Evolutionary conservation across 1,139 yeast species (phyloP).

Genomic region (Debaryomyces fabryi): DNA sequence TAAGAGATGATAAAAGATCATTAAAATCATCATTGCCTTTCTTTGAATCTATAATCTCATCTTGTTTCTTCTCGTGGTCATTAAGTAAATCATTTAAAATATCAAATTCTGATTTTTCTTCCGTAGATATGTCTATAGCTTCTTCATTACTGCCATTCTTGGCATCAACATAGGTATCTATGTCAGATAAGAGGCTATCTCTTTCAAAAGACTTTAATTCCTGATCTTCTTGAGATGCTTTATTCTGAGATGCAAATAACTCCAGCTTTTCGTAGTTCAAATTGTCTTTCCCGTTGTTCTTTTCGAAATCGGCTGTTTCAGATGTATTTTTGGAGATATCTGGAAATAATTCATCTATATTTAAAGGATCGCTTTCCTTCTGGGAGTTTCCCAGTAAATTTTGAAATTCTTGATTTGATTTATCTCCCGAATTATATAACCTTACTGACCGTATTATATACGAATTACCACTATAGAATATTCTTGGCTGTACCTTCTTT

Average conservation of each 20-base stretch:
- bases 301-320: background rate
- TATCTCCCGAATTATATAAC: background rate
- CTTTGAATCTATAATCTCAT: background rate
- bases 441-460: background rate
- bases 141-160: background rate
- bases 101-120: constrained; percentile 3
- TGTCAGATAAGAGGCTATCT: constrained; percentile 2
- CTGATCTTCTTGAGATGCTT: background rate
- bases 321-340: background rate
- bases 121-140: background rate
- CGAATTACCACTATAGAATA: background rate
- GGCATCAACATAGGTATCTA: constrained; percentile 5
- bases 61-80: background rate
- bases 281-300: background rate
- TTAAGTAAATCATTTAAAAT: constrained; percentile 6
- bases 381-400: background rate
- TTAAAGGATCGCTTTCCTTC: constrained; percentile 1
- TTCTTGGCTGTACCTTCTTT: background rate
- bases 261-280: background rate
- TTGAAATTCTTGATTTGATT: background rate
- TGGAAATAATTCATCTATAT: constrained; percentile 4
- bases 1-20: constrained; percentile 4
- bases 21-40: background rate
- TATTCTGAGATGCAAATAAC: background rate
- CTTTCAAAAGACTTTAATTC: background rate